Evolutionary conservation across 202 grass and related monocot species (phyloP).

Genomic region (Cymbopogon flexuosus): DNA sequence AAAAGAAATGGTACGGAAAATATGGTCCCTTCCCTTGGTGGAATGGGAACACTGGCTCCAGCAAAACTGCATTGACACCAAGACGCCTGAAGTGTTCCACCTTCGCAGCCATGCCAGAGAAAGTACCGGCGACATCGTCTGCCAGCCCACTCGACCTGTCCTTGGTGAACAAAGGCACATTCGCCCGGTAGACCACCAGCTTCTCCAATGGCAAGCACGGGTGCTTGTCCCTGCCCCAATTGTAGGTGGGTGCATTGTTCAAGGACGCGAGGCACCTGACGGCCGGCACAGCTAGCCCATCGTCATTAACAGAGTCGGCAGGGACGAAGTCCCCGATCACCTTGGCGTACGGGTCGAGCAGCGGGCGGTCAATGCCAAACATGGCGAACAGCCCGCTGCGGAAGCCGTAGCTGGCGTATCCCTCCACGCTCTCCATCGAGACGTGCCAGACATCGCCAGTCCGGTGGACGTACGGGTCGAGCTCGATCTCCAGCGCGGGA

Average conservation of each 20-base stretch:
- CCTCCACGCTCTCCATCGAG: constrained; percentile 45
- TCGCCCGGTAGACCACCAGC: constrained; percentile 74
- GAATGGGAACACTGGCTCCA: constrained; percentile 82
- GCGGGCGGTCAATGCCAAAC: constrained; percentile 41
- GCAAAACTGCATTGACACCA: constrained; percentile 73
- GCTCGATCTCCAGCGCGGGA: constrained; percentile 62
- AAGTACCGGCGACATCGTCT: constrained; percentile 41
- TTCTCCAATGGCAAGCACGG: constrained; percentile 70
- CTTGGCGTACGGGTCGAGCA: constrained; percentile 83
- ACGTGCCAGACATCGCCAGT: constrained; percentile 75
- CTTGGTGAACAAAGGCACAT: constrained; percentile 62
- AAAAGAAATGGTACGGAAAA: constrained; percentile 85
- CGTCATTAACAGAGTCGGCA: constrained; percentile 31
- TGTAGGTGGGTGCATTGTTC: constrained; percentile 37
- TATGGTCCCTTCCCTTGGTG: constrained; percentile 69
- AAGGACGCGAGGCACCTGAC: constrained; percentile 54
- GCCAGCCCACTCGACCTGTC: constrained; percentile 44
- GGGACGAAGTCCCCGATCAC: constrained; percentile 44
- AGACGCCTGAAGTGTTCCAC: constrained; percentile 60
- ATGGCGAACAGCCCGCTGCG: constrained; percentile 51
- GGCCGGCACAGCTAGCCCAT: constrained; percentile 36
- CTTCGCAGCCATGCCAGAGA: constrained; percentile 54
- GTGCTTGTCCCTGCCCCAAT: constrained; percentile 55
- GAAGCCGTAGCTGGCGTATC: constrained; percentile 65
- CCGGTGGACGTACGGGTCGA: constrained; percentile 64